Evolutionary conservation across 2,329 filamentous ascomycete species (phyloP).

Genomic region (Diaporthe destruens): DNA sequence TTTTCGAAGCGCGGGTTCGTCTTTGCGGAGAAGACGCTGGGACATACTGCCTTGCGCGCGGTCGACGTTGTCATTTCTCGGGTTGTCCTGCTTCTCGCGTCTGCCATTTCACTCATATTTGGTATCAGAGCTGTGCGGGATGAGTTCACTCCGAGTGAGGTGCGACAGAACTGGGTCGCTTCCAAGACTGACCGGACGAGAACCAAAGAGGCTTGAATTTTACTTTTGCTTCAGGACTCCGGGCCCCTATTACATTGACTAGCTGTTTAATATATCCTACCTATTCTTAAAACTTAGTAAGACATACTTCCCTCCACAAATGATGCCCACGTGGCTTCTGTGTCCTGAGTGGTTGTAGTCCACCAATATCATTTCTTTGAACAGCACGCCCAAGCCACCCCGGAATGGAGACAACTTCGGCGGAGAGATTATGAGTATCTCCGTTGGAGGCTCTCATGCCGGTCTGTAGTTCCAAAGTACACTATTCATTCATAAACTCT

Average conservation of each 20-base stretch:
- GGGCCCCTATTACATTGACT: background rate
- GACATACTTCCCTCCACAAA: too few relatives aligned
- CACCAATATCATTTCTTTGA: too few relatives aligned
- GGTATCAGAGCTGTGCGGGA: conserved; percentile 36
- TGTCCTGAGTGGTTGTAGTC: too few relatives aligned
- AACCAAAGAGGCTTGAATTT: conserved; percentile 2
- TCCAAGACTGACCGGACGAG: background rate
- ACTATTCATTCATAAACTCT: too few relatives aligned
- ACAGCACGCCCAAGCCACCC: background rate
- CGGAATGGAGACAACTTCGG: too few relatives aligned
- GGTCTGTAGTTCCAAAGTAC: background rate
- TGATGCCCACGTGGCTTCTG: too few relatives aligned
- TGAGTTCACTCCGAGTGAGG: conserved; percentile 37
- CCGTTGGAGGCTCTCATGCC: too few relatives aligned
- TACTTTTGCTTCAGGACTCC: background rate
- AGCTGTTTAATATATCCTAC: fast-evolving
- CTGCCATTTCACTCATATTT: conserved; percentile 30
- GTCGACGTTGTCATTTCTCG: conserved; percentile 34
- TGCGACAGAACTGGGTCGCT: conserved; percentile 3
- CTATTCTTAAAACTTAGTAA: too few relatives aligned
- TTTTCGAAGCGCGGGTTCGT: conserved; percentile 44
- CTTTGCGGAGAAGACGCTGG: conserved; percentile 43
- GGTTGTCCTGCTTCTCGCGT: conserved; percentile 27
- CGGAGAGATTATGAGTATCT: background rate
- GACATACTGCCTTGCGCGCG: conserved; percentile 22